These are phyloP conservation scores for Oryza brachyantha DNA, from an alignment of 176 grass and related monocot species.

Conservation along the genomic window DNA sequence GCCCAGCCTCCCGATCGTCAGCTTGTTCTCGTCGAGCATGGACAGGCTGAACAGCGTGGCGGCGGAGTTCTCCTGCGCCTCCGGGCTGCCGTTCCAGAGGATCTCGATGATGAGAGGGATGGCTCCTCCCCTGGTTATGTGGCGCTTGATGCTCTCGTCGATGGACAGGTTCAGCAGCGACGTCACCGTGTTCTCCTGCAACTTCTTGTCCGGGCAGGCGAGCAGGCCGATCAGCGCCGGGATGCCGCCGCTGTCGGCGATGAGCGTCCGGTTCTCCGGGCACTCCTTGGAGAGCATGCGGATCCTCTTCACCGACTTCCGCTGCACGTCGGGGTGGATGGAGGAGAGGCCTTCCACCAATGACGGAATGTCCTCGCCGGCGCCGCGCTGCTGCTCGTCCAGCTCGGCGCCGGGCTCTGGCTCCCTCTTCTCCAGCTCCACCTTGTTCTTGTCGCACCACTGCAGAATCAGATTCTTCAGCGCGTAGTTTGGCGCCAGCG, in stretches of 20 bases:
- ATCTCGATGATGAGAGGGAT: slow-evolving; percentile 63
- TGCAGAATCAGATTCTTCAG: slow-evolving; percentile 62
- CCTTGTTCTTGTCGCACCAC: slow-evolving; percentile 75
- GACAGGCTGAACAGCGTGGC: slow-evolving; percentile 71
- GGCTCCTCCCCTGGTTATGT: slow-evolving; percentile 55
- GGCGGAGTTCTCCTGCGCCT: slow-evolving; percentile 69
- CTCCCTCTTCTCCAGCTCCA: slow-evolving; percentile 65
- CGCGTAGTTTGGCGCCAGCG: slow-evolving; percentile 71
- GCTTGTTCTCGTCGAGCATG: slow-evolving; percentile 68
- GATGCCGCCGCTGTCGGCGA: slow-evolving; percentile 48
- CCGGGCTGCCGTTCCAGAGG: slow-evolving; percentile 50
- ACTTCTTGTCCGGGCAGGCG: slow-evolving; percentile 52
- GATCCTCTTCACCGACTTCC: slow-evolving; percentile 63
- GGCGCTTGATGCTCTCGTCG: slow-evolving; percentile 55
- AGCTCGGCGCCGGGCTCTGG: slow-evolving; percentile 24
- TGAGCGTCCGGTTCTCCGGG: slow-evolving; percentile 51
- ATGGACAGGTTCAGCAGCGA: slow-evolving; percentile 72
- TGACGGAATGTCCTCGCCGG: slow-evolving; percentile 51
- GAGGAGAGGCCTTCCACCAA: slow-evolving; percentile 52
- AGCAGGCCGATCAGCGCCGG: slow-evolving; percentile 53
- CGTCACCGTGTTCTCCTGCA: slow-evolving; percentile 65
- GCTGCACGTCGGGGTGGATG: slow-evolving; percentile 66
- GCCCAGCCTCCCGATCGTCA: slow-evolving; percentile 40
- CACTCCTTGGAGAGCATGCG: slow-evolving; percentile 62
- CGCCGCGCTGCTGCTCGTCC: slow-evolving; percentile 1